phyloP scores from a whole-genome alignment of 768 basidiomycete genomes.

The Rhodotorula toruloides region DNA sequence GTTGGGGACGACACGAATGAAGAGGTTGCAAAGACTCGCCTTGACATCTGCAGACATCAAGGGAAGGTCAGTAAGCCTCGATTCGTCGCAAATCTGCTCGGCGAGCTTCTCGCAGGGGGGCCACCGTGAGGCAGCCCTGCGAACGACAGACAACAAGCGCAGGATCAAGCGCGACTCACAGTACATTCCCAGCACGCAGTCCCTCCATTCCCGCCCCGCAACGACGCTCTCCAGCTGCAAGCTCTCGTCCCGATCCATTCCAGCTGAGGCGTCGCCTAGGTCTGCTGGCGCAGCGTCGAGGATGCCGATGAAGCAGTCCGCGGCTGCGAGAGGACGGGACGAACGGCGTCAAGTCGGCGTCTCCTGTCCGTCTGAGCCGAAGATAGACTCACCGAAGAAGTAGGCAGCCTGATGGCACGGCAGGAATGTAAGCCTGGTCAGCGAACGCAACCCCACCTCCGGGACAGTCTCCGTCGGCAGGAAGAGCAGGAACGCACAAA shows the following conservation, averaged over 20 bases:
- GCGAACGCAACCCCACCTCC: neutral
- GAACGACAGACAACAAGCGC: too few species aligned
- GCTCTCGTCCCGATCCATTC: slow-evolving; percentile 24
- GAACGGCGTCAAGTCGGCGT: neutral
- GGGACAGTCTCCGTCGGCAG: neutral
- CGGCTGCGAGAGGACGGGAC: slow-evolving; percentile 2
- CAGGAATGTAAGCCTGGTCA: neutral
- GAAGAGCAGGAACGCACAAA: slow-evolving; percentile 59
- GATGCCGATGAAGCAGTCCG: slow-evolving; percentile 39
- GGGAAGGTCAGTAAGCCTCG: too few species aligned
- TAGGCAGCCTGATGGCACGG: slow-evolving; percentile 19
- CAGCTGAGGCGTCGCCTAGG: slow-evolving; percentile 14
- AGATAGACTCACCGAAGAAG: slow-evolving; percentile 34
- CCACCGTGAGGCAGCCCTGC: too few species aligned
- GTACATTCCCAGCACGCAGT: slow-evolving; percentile 58
- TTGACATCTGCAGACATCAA: slow-evolving; percentile 22
- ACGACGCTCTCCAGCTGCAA: slow-evolving; percentile 51
- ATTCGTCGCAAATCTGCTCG: too few species aligned
- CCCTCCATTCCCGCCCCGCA: slow-evolving; percentile 59
- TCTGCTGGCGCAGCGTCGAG: slow-evolving; percentile 40
- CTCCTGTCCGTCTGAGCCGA: neutral
- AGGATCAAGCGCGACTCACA: too few species aligned
- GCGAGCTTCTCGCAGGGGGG: too few species aligned
- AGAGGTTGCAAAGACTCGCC: neutral
- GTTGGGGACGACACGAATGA: neutral